phyloP scores from a whole-genome alignment of 2,329 filamentous ascomycete species.

The Zelopaecilomyces penicillatus region DNA sequence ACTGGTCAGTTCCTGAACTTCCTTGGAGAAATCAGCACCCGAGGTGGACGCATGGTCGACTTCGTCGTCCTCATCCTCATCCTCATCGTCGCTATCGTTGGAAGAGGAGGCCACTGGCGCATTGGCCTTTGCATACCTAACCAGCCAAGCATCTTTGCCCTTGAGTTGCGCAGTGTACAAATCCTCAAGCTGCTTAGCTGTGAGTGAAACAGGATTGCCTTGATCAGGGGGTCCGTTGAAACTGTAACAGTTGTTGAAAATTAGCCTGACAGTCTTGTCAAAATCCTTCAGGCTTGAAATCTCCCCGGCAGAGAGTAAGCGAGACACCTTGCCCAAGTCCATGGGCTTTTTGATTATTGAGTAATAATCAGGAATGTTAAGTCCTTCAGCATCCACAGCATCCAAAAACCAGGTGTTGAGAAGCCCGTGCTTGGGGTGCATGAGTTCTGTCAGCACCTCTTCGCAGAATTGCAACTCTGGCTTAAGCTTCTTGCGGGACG shows the following conservation, averaged over 20 bases:
- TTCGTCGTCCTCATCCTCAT: slow-evolving; percentile 62
- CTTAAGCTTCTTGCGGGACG: slow-evolving; percentile 79
- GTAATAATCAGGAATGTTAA: slow-evolving; percentile 90
- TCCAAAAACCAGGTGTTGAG: slow-evolving; percentile 68
- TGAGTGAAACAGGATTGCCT: slow-evolving; percentile 62
- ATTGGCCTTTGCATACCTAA: slow-evolving; percentile 55
- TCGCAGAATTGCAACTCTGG: slow-evolving; percentile 88
- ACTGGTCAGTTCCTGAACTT: slow-evolving; percentile 43
- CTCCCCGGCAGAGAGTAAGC: slow-evolving; percentile 67
- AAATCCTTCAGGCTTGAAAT: slow-evolving; percentile 82
- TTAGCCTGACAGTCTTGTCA: slow-evolving; percentile 70
- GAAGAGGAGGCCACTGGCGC: slow-evolving; percentile 49
- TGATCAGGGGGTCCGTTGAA: slow-evolving; percentile 60
- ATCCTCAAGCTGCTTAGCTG: slow-evolving; percentile 65
- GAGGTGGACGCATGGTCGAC: slow-evolving; percentile 29
- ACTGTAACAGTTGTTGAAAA: slow-evolving; percentile 82
- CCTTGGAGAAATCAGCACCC: slow-evolving; percentile 31
- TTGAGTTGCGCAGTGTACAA: slow-evolving; percentile 69
- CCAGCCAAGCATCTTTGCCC: slow-evolving; percentile 74
- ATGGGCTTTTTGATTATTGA: slow-evolving; percentile 94
- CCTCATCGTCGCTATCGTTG: slow-evolving; percentile 62
- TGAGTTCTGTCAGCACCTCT: slow-evolving; percentile 68
- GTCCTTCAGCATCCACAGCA: slow-evolving; percentile 85
- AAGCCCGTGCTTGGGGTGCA: slow-evolving; percentile 60
- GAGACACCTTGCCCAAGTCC: slow-evolving; percentile 77